Base-by-base conservation (phyloP, 257 asterid genomes). In the Paraleonurus japonicus region DNA sequence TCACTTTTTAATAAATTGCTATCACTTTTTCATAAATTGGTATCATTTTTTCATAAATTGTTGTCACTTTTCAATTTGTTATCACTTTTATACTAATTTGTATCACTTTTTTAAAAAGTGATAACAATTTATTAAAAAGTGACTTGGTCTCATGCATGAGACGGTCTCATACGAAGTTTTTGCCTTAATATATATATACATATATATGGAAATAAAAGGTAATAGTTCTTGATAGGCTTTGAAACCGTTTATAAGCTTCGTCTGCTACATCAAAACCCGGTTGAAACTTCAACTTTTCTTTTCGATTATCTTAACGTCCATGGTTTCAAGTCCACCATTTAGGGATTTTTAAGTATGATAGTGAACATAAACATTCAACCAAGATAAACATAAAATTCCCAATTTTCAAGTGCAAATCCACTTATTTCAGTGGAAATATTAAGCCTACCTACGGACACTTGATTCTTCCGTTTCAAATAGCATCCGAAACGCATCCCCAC, bases 401-500 rank as follows among this genome's bases (percentile, higher is more conserved):
- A 32, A 32, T 4, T 32, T 32, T 32, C 8, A 7, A 4, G 39
- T 32, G 39, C 7, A 32, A 32, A 17, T 50, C 43, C 32, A 47
- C 47, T 35, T 1, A 13, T 45, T 55, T 23, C 32, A 37, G 37
- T n/a, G 43, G 53, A 48, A 79, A 70, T 70, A 26, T 5, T 70
- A 75, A 62, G 82, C 89, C 66, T 76, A 92, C 97, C 97, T 78
- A 45, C 97, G 97, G 69, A 92, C 95, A 75, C 96, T 92, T 23
- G 97, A 90, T 79, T 90, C 97, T 72, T 90, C 97, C 16, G 96
- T 90, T 82, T 90, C 97, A 84, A 90, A 92, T 16, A 89, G 92
- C 97, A 92, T 92, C 75, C 97, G 89, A 57, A 92, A 69, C 97
- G 95, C 97, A 92, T 92, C 53, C 97, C 97, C 28, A 89, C 93